Evolutionary conservation across 805 yeast species (phyloP).

Genomic region (Candida manassasensis): DNA sequence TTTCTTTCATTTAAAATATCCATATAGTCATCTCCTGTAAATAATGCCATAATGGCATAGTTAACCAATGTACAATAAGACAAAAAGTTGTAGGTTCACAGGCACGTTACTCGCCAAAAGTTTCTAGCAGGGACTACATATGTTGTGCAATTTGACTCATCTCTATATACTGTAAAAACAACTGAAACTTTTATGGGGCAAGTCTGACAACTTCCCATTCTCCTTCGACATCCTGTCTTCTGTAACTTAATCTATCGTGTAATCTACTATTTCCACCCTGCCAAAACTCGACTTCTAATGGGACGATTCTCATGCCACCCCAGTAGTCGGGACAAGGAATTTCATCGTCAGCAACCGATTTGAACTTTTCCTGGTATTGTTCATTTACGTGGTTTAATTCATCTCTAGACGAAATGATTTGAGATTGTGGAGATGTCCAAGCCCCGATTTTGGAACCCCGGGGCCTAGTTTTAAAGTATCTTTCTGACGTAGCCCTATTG

Average conservation of each 20-base stretch:
- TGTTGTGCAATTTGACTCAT: no score
- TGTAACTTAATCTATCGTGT: constrained; percentile 81
- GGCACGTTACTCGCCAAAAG: no score
- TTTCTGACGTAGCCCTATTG: constrained; percentile 63
- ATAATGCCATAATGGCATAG: background rate
- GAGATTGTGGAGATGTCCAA: constrained; percentile 91
- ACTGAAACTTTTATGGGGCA: constrained; percentile 57
- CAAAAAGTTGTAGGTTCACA: no score
- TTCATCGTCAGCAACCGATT: constrained; percentile 49
- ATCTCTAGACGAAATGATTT: constrained; percentile 50
- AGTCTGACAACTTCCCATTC: constrained; percentile 66
- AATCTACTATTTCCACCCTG: constrained; percentile 89
- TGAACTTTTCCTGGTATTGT: constrained; percentile 51
- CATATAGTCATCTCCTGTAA: constrained; percentile 1
- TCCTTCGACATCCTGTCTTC: constrained; percentile 45
- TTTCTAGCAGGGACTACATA: no score
- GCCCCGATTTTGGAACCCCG: constrained; percentile 93
- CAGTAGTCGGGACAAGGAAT: constrained; percentile 91
- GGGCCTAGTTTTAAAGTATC: constrained; percentile 84
- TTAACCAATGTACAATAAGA: background rate
- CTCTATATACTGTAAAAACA: background rate
- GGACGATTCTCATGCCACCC: constrained; percentile 92
- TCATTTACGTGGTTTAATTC: constrained; percentile 55
- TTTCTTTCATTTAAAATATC: background rate
- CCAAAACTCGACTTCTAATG: constrained; percentile 94